Evolutionary conservation across 805 yeast species (phyloP).

Genomic region (Scheffersomyces stipitis): DNA sequence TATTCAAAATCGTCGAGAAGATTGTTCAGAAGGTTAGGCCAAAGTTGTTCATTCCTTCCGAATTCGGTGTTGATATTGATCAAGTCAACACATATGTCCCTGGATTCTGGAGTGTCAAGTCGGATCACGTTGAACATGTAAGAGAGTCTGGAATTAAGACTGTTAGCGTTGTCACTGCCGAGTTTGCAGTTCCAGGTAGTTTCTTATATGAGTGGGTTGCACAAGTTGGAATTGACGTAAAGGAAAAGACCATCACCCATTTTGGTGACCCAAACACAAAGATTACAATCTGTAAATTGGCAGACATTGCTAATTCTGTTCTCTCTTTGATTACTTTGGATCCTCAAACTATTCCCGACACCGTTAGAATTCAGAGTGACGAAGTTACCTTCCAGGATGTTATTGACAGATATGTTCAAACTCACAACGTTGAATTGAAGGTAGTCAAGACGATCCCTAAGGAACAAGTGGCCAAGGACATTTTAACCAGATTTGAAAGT

Average conservation of each 20-base stretch:
- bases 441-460: constrained; percentile 10
- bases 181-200: constrained; percentile 35
- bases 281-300: constrained; percentile 34
- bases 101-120: constrained; percentile 32
- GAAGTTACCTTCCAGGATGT: constrained; percentile 37
- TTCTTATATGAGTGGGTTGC: constrained; percentile 35
- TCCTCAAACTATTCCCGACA: constrained; percentile 42
- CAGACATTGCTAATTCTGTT: constrained; percentile 17
- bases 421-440: constrained; percentile 26
- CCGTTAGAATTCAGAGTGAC: constrained; percentile 43
- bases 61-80: constrained; percentile 52
- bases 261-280: constrained; percentile 40
- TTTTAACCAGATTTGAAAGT: constrained; percentile 21
- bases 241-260: constrained; percentile 30
- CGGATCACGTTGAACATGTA: constrained; percentile 35
- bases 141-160: constrained; percentile 48
- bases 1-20: constrained; percentile 35
- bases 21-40: constrained; percentile 43
- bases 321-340: constrained; percentile 21
- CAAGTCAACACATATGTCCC: constrained; percentile 29
- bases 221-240: constrained; percentile 37
- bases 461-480: constrained; percentile 30
- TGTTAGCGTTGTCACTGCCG: constrained; percentile 40
- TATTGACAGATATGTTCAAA: constrained; percentile 38
- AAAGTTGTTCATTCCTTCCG: constrained; percentile 57